phyloP scores from a whole-genome alignment of 176 grass and related monocot genomes.

The Carex cristatella region DNA sequence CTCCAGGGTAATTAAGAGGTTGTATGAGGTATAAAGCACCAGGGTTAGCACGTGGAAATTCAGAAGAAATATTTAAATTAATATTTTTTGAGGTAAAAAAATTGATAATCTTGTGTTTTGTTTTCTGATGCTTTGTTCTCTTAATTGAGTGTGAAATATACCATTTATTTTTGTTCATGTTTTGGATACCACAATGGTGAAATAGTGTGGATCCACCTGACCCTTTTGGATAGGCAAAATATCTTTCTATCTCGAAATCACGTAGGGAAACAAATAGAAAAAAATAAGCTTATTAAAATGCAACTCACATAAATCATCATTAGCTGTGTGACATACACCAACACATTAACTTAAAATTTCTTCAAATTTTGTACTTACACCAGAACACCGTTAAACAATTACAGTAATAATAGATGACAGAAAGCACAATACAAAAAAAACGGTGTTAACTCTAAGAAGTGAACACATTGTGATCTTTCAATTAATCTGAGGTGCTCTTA shows the following conservation, averaged over 20 bases:
- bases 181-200: background rate
- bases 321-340: too few species aligned
- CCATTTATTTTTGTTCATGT: background rate
- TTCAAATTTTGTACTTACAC: background rate
- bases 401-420: background rate
- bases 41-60: background rate
- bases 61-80: background rate
- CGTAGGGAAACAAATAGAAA: background rate
- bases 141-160: background rate
- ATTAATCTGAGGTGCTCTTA: background rate
- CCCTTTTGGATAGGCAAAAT: background rate
- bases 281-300: background rate
- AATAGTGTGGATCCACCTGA: background rate
- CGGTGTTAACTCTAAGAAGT: background rate
- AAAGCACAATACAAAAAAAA: background rate
- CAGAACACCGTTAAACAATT: background rate
- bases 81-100: background rate
- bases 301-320: background rate
- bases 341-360: background rate
- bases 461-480: background rate
- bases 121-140: background rate
- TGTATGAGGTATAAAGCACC: background rate
- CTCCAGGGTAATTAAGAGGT: constrained; percentile 18
- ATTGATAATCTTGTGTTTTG: background rate
- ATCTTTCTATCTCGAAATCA: background rate